These are phyloP conservation scores for Diaporthe amygdali DNA, from an alignment of 2,329 filamentous ascomycete genomes.

Conservation along the genomic window DNA sequence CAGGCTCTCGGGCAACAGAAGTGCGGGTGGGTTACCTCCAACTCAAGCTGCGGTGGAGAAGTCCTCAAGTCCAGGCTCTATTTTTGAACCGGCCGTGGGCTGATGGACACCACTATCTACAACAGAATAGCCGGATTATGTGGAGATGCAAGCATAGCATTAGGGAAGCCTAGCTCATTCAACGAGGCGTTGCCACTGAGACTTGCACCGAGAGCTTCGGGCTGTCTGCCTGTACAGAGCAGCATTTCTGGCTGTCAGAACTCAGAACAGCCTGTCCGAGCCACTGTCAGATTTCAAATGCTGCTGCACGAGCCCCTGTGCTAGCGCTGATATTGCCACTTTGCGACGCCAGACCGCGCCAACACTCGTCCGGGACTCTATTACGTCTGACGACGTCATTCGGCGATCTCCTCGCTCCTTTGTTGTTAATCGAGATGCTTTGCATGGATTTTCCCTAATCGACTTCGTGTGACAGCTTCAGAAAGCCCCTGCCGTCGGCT, in stretches of 20 bases:
- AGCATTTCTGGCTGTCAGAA: too few relatives aligned
- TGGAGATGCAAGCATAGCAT: not conserved
- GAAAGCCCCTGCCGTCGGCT: not conserved
- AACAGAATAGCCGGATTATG: slow-evolving; percentile 1
- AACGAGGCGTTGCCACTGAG: not conserved
- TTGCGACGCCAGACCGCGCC: slow-evolving; percentile 5
- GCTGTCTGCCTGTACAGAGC: not conserved
- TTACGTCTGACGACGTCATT: slow-evolving; percentile 13
- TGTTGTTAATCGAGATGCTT: not conserved
- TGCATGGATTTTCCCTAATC: slow-evolving; percentile 3
- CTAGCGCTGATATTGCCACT: slow-evolving; percentile 10
- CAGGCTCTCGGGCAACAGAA: not conserved
- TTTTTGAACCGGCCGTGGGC: not conserved
- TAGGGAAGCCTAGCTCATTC: not conserved
- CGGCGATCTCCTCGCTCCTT: not conserved
- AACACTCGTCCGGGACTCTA: not conserved
- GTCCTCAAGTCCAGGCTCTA: not conserved
- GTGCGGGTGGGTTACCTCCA: not conserved
- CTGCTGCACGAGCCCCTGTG: not conserved
- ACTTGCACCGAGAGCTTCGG: not conserved
- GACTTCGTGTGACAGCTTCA: slow-evolving; percentile 8
- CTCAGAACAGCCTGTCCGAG: too few relatives aligned
- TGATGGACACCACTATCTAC: not conserved
- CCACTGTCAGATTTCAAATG: not conserved
- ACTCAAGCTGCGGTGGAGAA: not conserved